phyloP scores from a whole-genome alignment of 2,329 filamentous ascomycete genomes.

The Monilinia laxa region DNA sequence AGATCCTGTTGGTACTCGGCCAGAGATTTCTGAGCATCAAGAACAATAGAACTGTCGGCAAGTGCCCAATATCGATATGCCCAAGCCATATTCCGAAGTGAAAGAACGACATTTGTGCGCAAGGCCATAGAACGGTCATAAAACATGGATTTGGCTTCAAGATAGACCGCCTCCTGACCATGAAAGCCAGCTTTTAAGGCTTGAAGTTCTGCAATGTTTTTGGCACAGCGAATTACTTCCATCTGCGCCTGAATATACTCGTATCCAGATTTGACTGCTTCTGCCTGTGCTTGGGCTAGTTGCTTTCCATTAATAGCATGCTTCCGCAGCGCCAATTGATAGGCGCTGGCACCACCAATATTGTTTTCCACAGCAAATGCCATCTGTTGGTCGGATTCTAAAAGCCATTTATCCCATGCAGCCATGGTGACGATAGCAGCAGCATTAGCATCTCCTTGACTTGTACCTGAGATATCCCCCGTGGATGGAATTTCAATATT shows the following conservation, averaged over 20 bases:
- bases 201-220: conserved; percentile 10
- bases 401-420: conserved; percentile 15
- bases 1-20: conserved; percentile 14
- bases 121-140: conserved; percentile 19
- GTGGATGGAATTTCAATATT: conserved; percentile 11
- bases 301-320: conserved; percentile 20
- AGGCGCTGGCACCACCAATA: conserved; percentile 3
- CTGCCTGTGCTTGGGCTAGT: conserved; percentile 17
- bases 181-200: neutral
- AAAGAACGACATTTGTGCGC: conserved; percentile 9
- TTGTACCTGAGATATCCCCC: conserved; percentile 7
- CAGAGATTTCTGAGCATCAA: conserved; percentile 6
- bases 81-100: conserved; percentile 7
- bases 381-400: conserved; percentile 12
- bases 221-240: conserved; percentile 6
- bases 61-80: conserved; percentile 18
- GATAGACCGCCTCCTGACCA: conserved; percentile 13
- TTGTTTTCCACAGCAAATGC: neutral
- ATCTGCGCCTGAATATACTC: conserved; percentile 15
- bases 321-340: conserved; percentile 7
- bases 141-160: conserved; percentile 13
- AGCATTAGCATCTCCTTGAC: conserved; percentile 6
- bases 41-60: neutral
- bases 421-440: conserved; percentile 4
- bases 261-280: conserved; percentile 6